Conservation (phyloP, 306 rosid genomes). For the Luffa aegyptiaca region DNA sequence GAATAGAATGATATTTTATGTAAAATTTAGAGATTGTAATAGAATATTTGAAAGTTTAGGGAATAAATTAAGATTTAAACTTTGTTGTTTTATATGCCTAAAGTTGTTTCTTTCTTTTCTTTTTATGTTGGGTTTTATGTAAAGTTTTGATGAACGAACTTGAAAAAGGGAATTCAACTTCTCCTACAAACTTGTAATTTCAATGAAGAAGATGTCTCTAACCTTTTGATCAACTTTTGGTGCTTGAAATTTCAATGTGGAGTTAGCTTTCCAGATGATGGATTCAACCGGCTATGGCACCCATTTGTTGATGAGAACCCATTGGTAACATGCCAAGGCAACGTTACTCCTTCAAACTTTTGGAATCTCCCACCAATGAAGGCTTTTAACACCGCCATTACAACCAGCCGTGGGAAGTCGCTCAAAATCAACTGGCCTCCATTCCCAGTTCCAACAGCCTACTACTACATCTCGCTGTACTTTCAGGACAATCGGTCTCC, state of each 20-base stretch:
- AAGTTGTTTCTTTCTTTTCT: background rate
- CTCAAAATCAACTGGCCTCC: slow-evolving; percentile 67
- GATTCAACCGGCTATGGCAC: slow-evolving; percentile 72
- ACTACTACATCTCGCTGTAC: slow-evolving; percentile 67
- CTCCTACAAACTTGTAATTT: background rate
- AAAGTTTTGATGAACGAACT: background rate
- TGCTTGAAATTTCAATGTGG: slow-evolving; percentile 11
- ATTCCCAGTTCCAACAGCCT: slow-evolving; percentile 32
- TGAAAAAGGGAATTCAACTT: background rate
- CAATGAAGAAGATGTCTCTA: background rate
- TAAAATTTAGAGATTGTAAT: background rate
- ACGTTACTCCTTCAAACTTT: slow-evolving; percentile 40
- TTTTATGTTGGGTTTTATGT: background rate
- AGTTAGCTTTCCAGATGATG: slow-evolving; percentile 80
- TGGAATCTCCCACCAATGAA: slow-evolving; percentile 73
- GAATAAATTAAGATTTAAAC: background rate
- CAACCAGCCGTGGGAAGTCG: slow-evolving; percentile 48
- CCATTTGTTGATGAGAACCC: slow-evolving; percentile 53
- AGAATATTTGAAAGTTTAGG: background rate
- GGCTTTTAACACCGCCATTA: slow-evolving; percentile 30
- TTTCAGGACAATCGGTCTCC: slow-evolving; percentile 69
- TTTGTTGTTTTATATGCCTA: background rate
- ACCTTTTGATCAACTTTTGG: background rate
- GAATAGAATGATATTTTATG: background rate
- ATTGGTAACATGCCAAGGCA: slow-evolving; percentile 23